Conservation (phyloP, 345 rosid genomes). For the Melastoma malabathricum region DNA sequence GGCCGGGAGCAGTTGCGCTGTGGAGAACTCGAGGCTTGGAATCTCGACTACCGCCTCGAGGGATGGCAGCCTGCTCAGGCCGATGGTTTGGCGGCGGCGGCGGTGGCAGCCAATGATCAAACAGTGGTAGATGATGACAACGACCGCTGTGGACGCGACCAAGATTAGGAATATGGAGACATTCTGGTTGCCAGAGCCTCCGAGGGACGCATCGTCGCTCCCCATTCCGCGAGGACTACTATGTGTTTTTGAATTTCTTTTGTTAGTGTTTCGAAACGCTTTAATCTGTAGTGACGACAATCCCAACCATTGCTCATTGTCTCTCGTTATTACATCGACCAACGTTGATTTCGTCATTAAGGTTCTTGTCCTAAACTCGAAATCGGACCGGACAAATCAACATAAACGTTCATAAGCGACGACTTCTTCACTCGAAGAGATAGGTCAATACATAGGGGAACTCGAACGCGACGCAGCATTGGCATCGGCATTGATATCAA, state of each 20-base stretch:
- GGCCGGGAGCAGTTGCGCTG: constrained; percentile 23
- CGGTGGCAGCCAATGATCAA: constrained; percentile 18
- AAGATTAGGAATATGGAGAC: constrained; percentile 13
- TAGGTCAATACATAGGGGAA: too few relatives aligned
- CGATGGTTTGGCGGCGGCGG: not conserved
- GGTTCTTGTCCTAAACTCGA: too few relatives aligned
- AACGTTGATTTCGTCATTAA: too few relatives aligned
- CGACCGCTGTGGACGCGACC: constrained; percentile 19
- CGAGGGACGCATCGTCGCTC: not conserved
- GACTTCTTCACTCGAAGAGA: too few relatives aligned
- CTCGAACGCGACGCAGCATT: too few relatives aligned
- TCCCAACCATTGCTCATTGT: too few relatives aligned
- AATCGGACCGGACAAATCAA: too few relatives aligned
- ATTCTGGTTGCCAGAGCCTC: not conserved
- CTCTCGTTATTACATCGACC: too few relatives aligned
- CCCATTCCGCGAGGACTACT: constrained; percentile 1
- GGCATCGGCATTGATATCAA: too few relatives aligned
- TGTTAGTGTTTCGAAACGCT: too few relatives aligned
- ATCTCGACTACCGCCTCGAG: not conserved
- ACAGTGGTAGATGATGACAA: constrained; percentile 31
- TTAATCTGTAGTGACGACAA: too few relatives aligned
- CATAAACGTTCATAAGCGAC: too few relatives aligned
- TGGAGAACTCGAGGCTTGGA: constrained; percentile 14
- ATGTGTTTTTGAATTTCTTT: not conserved
- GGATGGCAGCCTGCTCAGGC: not conserved